phyloP scores from a whole-genome alignment of 129 eudicot species.

The Tanacetum coccineum region DNA sequence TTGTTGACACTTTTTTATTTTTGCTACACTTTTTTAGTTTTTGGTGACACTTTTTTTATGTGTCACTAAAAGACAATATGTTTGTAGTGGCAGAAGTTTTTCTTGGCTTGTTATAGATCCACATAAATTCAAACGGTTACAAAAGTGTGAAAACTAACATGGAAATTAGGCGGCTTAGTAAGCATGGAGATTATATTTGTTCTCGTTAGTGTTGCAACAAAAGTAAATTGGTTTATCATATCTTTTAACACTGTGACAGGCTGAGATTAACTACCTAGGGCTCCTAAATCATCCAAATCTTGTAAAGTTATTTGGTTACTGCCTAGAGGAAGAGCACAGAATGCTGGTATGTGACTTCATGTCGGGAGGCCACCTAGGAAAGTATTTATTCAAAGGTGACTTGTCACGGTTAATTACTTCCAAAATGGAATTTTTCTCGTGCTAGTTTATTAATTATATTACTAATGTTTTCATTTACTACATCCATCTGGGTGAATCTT shows the following conservation, averaged over 20 bases:
- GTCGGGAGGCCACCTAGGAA: slow-evolving; percentile 10
- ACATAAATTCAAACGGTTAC: no score
- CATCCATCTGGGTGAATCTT: neutral
- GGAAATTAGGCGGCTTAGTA: no score
- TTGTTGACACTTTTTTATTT: no score
- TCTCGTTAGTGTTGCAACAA: neutral
- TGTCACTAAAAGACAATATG: no score
- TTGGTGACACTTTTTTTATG: no score
- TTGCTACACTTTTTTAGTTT: no score
- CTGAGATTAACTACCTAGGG: neutral
- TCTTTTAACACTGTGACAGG: neutral
- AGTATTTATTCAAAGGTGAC: neutral
- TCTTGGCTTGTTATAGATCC: no score
- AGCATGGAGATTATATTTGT: no score
- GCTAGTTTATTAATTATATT: neutral
- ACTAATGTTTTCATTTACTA: no score
- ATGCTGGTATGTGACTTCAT: slow-evolving; percentile 15
- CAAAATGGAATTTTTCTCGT: neutral
- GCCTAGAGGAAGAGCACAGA: neutral
- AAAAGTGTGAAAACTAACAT: no score
- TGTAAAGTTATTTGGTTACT: slow-evolving; percentile 11
- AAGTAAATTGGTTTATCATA: neutral
- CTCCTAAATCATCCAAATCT: slow-evolving; percentile 16
- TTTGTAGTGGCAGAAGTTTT: no score
- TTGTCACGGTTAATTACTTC: neutral